Conservation (phyloP, 805 yeast species). For the Candida nanaspora region DNA sequence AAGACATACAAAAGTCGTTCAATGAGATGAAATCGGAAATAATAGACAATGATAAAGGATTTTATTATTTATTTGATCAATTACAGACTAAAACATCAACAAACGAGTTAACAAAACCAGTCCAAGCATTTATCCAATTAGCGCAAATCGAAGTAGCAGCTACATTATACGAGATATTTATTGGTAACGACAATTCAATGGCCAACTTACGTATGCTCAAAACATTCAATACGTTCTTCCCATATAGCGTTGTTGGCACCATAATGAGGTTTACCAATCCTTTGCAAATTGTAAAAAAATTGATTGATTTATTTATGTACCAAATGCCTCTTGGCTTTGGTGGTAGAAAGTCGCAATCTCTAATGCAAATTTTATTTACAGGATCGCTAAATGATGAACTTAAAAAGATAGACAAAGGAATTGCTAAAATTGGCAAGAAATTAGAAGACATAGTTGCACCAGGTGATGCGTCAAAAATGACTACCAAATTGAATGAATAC, state of each 20-base stretch:
- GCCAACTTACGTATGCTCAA: constrained; percentile 67
- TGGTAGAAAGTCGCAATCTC: constrained; percentile 37
- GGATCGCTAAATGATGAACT: constrained; percentile 72
- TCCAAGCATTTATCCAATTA: constrained; percentile 73
- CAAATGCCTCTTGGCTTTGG: constrained; percentile 53
- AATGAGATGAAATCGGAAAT: constrained; percentile 29
- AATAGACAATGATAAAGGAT: constrained; percentile 31
- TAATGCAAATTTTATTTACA: constrained; percentile 69
- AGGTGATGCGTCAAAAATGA: background rate
- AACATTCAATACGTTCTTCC: constrained; percentile 69
- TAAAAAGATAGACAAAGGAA: constrained; percentile 48
- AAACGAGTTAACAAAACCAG: constrained; percentile 54
- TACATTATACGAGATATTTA: constrained; percentile 69
- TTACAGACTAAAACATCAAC: constrained; percentile 48
- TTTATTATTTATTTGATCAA: constrained; percentile 57
- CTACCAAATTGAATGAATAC: constrained; percentile 23
- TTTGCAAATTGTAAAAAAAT: constrained; percentile 66
- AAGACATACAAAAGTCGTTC: constrained; percentile 30
- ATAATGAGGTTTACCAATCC: constrained; percentile 84
- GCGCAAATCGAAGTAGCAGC: constrained; percentile 78
- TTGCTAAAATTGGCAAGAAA: background rate
- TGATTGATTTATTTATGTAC: constrained; percentile 79
- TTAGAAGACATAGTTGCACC: background rate
- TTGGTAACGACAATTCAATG: constrained; percentile 75
- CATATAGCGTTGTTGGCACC: constrained; percentile 70